These are phyloP conservation scores for Pseudozyma tsukubaensis DNA, from an alignment of 1,284 basidiomycete species.

Conservation along the genomic window DNA sequence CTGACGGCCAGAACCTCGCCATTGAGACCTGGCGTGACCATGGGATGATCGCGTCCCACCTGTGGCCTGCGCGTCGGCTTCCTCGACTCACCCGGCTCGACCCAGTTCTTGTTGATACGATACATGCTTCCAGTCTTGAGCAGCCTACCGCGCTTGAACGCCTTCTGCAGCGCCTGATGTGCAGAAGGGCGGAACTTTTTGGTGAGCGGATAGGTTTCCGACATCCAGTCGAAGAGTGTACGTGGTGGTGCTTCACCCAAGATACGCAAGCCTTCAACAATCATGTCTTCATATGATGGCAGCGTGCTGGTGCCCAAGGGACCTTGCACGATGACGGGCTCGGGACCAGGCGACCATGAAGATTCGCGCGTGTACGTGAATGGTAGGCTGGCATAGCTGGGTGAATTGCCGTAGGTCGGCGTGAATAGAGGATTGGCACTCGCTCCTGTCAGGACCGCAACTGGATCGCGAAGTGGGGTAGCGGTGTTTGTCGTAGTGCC, in stretches of 20 bases:
- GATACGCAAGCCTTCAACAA: conserved; percentile 58
- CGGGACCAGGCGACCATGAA: conserved; percentile 39
- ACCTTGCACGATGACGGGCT: conserved; percentile 49
- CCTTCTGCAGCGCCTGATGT: conserved; percentile 65
- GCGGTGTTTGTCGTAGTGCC: no score
- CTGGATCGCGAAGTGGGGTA: conserved; percentile 23
- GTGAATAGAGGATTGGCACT: conserved; percentile 44
- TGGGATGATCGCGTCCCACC: conserved; percentile 58
- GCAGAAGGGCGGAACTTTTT: conserved; percentile 67
- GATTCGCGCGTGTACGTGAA: conserved; percentile 6
- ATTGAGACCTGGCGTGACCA: conserved; percentile 60
- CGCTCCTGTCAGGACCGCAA: conserved; percentile 47
- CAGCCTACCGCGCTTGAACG: conserved; percentile 64
- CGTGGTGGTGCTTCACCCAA: conserved; percentile 59
- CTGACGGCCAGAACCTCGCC: conserved; percentile 56
- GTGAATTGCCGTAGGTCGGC: conserved; percentile 18
- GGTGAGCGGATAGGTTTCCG: conserved; percentile 62
- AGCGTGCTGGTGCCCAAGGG: conserved; percentile 54
- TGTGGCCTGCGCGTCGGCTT: conserved; percentile 58
- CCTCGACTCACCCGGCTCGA: conserved; percentile 52
- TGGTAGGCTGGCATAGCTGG: conserved; percentile 1
- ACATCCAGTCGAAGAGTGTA: conserved; percentile 63
- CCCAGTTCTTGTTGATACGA: conserved; percentile 62
- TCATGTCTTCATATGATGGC: conserved; percentile 65
- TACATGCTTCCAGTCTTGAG: conserved; percentile 64